Evolutionary conservation across 768 basidiomycete genomes (phyloP), one percentile per base, ranked within the genome.

Genomic region (Royoungia palumana): DNA sequence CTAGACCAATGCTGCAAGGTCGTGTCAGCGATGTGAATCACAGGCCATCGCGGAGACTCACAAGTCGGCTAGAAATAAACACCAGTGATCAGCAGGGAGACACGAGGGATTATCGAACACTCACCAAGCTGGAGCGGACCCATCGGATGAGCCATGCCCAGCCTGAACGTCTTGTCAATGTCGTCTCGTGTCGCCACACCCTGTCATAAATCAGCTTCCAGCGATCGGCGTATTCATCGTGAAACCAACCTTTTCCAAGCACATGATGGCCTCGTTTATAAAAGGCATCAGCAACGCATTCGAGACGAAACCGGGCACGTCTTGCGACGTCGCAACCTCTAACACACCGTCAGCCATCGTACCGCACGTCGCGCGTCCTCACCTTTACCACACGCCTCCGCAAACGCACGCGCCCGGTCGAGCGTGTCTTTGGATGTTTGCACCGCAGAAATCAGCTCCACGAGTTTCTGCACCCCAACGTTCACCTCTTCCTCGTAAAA

Each of bases 241-340:
- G 16, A 7, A 28, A 32, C 25, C 10, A 42, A 89, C 91, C 77
- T 88, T 91, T 68, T 97, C 94, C 1, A 98, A 74, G 57, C 84
- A 85, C 82, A 95, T 87, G 56, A 97, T 91, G 0, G 94, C 94
- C 77, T 98, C 95, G 57, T 97, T 98, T 58, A 98, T 86, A 70
- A 94, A 97, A 2, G 95, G 95, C 91, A 97, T 97, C 37, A 98
- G 72, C 25, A 94, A 77, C 1, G 92, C 93, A 60, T 96, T 94
- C 2, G 92, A 89, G n/a, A 94, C 90, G 66, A 93, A 94, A 5
- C 92, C 94, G 4, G 94, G 94, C 1, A 94, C 90, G 60, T 98
- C 94, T 59, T 89, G 82, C 0, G 92, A 94, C 4, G 80, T 81
- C 2, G 93, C 88, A 2, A 97, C 93, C 76, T 93, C 91, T 94